phyloP scores from a whole-genome alignment of 768 basidiomycete species.

The Leucosporidium scottii region DNA sequence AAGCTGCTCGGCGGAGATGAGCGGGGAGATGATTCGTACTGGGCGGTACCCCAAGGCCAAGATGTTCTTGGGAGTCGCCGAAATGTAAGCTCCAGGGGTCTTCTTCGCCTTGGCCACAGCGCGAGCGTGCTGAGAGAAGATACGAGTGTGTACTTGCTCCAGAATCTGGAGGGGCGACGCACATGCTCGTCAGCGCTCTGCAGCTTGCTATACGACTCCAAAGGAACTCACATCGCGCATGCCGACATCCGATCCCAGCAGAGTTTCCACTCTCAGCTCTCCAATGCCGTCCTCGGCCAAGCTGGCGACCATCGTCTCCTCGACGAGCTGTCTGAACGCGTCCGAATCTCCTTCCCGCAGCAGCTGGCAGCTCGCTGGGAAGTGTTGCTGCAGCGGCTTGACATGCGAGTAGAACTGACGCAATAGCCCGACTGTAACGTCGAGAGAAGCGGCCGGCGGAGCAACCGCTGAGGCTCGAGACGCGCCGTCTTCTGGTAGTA shows the following conservation, averaged over 20 bases:
- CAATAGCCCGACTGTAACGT: constrained; percentile 7
- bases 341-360: constrained; percentile 2
- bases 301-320: constrained; percentile 3
- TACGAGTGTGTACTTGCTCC: constrained; percentile 11
- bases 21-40: constrained; percentile 43
- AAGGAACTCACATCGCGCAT: constrained; percentile 18
- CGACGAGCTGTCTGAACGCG: not conserved
- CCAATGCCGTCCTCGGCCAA: not conserved
- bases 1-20: not conserved
- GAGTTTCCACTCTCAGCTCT: rapidly evolving
- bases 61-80: constrained; percentile 47
- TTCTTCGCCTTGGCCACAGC: not conserved
- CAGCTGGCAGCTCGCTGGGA: not conserved
- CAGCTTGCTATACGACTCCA: too few species aligned
- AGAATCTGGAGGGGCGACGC: constrained; percentile 8
- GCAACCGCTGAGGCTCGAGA: too few species aligned
- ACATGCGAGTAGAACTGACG: constrained; percentile 9
- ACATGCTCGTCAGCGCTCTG: too few species aligned
- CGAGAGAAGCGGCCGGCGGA: too few species aligned
- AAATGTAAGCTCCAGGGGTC: not conserved
- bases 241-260: not conserved
- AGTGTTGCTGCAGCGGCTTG: not conserved
- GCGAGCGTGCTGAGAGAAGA: constrained; percentile 14
- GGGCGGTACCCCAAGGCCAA: constrained; percentile 61
- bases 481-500: too few species aligned